These are phyloP conservation scores for Ceratocystis destructans DNA, from an alignment of 2,329 filamentous ascomycete genomes.

Conservation along the genomic window DNA sequence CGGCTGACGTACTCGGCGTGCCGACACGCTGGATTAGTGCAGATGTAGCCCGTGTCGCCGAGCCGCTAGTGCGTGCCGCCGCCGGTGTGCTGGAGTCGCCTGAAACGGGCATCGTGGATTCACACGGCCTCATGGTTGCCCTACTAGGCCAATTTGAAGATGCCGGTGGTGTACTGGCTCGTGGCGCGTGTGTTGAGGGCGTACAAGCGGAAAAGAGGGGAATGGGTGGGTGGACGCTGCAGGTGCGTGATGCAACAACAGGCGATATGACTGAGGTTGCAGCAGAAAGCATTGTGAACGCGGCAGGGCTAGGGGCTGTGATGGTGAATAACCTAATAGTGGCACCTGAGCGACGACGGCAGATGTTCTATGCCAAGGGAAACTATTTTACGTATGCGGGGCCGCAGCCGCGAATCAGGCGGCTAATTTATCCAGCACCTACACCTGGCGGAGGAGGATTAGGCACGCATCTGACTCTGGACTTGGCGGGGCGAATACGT, in stretches of 20 bases:
- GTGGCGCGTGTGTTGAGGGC: slow-evolving; percentile 50
- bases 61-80: slow-evolving; percentile 62
- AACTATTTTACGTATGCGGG: slow-evolving; percentile 80
- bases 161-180: slow-evolving; percentile 57
- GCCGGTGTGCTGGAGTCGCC: slow-evolving; percentile 69
- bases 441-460: slow-evolving; percentile 69
- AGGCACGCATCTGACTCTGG: slow-evolving; percentile 86
- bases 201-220: slow-evolving; percentile 41
- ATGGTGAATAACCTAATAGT: slow-evolving; percentile 65
- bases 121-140: slow-evolving; percentile 69
- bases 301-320: slow-evolving; percentile 68
- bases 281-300: slow-evolving; percentile 66
- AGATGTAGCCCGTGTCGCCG: slow-evolving; percentile 47
- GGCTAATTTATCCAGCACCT: slow-evolving; percentile 78
- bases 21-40: slow-evolving; percentile 56
- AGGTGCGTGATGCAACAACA: slow-evolving; percentile 33
- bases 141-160: slow-evolving; percentile 67
- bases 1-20: slow-evolving; percentile 35
- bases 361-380: slow-evolving; percentile 77
- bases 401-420: slow-evolving; percentile 48
- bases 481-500: slow-evolving; percentile 67
- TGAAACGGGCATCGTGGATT: slow-evolving; percentile 82
- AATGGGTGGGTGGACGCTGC: slow-evolving; percentile 54
- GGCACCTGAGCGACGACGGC: slow-evolving; percentile 43
- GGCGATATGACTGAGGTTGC: slow-evolving; percentile 48